These are phyloP conservation scores for Jackrogersella multiformis DNA, from an alignment of 495 filamentous ascomycete genomes.

Conservation along the genomic window DNA sequence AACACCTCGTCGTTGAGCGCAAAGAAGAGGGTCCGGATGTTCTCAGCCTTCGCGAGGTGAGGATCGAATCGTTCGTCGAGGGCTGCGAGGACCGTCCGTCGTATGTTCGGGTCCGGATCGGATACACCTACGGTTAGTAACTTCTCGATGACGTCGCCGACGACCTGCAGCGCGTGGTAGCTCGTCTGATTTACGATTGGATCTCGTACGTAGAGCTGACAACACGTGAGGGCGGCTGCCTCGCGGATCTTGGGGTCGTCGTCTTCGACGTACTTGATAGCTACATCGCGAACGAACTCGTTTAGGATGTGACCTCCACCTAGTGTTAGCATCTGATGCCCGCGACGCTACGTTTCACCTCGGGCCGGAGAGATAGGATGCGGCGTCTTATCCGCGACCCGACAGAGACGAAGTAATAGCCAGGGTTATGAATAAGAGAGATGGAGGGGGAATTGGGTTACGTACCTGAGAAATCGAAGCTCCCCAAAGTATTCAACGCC, in stretches of 20 bases:
- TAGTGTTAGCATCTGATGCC: slow-evolving; percentile 30
- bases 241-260: slow-evolving; percentile 93
- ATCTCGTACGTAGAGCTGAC: slow-evolving; percentile 93
- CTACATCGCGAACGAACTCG: slow-evolving; percentile 97
- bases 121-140: slow-evolving; percentile 93
- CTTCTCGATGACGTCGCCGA: slow-evolving; percentile 96
- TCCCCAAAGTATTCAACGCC: slow-evolving; percentile 90
- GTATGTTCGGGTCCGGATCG: slow-evolving; percentile 88
- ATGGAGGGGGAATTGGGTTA: background rate
- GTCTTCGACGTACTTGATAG: slow-evolving; percentile 96
- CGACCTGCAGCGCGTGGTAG: slow-evolving; percentile 93
- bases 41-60: slow-evolving; percentile 93
- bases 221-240: slow-evolving; percentile 94
- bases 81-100: slow-evolving; percentile 84
- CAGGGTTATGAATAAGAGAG: background rate
- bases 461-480: slow-evolving; percentile 87
- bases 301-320: slow-evolving; percentile 84
- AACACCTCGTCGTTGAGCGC: slow-evolving; percentile 97
- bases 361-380: background rate
- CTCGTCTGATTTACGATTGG: slow-evolving; percentile 98
- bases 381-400: background rate
- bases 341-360: background rate
- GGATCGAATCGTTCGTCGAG: slow-evolving; percentile 94
- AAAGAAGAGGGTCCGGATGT: slow-evolving; percentile 92
- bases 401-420: background rate